Conservation (phyloP, 2,329 filamentous ascomycete species). For the Epicoccum sorghinum region DNA sequence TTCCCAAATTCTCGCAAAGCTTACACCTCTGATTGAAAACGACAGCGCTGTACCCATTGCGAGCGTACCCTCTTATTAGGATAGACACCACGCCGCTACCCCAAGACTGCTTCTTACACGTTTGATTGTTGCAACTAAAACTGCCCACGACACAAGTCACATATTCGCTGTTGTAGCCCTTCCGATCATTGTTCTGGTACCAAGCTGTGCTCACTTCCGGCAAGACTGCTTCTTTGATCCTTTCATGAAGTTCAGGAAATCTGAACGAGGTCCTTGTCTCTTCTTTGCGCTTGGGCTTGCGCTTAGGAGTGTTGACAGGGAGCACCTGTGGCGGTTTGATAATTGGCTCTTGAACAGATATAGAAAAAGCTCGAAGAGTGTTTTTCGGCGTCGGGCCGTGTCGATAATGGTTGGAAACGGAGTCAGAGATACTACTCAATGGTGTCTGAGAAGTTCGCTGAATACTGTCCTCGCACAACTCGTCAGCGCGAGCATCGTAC, state of each 20-base stretch:
- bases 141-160: background rate
- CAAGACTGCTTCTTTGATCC: background rate
- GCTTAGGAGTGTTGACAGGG: background rate
- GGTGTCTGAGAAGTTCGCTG: background rate
- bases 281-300: background rate
- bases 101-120: background rate
- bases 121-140: background rate
- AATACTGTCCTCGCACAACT: background rate
- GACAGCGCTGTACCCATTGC: background rate
- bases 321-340: too few species aligned
- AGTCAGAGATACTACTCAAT: background rate
- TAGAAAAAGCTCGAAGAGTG: too few species aligned
- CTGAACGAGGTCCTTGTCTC: constrained; percentile 1
- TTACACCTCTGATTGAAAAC: constrained; percentile 18
- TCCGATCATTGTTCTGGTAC: background rate
- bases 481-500: background rate
- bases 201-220: background rate
- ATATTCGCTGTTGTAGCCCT: background rate
- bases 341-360: too few species aligned
- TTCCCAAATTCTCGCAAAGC: constrained; percentile 20
- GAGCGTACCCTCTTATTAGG: background rate
- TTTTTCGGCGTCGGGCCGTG: too few species aligned
- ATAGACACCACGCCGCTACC: background rate
- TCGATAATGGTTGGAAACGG: background rate
- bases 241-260: background rate